Base-by-base conservation (phyloP, 805 yeast species). In the Kazachstania psychrophila region DNA sequence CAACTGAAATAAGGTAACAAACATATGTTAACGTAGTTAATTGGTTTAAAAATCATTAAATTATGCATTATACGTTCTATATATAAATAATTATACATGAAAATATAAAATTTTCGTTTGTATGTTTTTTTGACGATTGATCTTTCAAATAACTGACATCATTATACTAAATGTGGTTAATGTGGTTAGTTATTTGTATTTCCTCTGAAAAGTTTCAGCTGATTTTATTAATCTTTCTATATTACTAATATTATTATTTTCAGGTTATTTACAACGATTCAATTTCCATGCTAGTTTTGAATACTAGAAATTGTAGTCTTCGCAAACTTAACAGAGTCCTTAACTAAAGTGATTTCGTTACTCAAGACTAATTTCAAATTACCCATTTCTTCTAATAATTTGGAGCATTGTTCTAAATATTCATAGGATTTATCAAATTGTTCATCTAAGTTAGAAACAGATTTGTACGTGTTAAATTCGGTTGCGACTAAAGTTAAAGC, bases 391-490 rank as follows among this genome's bases (percentile, higher is more conserved):
- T 39, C 36, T 6, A 49, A 30, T 9, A 56, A 43, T 14, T 24
- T 33, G 1, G 42, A 40, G 22, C 49, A 40, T 36, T 52, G 52
- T 10, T 43, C 38, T 27, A 55, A 37, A 20, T 40, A 55, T 16
- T 35, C 31, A 4, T 46, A 39, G 12, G 60, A 52, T 14, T 45
- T 33, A 13, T 32, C 32, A 36, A 58, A 49, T 39, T 55, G 58
- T 33, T 51, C 57, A 14, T 52, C 54, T 14, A 58, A 40, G 19
- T 48, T 49, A 10, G 58, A 51, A 26, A 52, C 40, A n/a, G 49
- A 41, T 36, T 55, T 55, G 28, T 46, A 49, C 18, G 59, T 48
- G 26, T 43, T 50, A 31, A 58, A 58, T 40, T 52, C 56, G 3
- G 54, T 40, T 9, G 54, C 42, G 11, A 58, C 47, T 31, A 55